Percentiles rank a stretch among this genome's conserved stretches.
phyloP scores from a whole-genome alignment of 225 moss, liverwort and hornwort species.

The Polytrichum formosum region DNA sequence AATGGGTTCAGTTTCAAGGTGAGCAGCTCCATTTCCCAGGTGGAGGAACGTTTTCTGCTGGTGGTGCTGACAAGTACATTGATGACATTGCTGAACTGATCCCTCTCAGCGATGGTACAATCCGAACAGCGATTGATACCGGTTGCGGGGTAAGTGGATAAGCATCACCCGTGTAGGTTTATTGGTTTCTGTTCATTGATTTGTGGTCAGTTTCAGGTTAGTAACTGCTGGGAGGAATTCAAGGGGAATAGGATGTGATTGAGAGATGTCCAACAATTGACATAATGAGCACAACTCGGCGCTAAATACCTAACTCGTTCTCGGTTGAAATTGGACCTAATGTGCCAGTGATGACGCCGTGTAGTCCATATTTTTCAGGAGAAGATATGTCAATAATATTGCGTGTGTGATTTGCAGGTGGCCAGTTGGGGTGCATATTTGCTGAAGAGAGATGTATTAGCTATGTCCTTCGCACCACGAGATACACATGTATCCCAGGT shows the following conservation, averaged over 20 bases:
- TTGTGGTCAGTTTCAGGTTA: too few species aligned
- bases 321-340: too few species aligned
- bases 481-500: constrained; percentile 63
- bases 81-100: constrained; percentile 52
- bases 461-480: constrained; percentile 63
- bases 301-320: too few species aligned
- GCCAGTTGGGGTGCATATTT: constrained; percentile 65
- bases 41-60: constrained; percentile 60
- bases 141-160: constrained; percentile 55
- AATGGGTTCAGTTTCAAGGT: constrained; percentile 68
- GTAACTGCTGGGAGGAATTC: too few species aligned
- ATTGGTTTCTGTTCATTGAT: too few species aligned
- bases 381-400: too few species aligned
- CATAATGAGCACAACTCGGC: too few species aligned
- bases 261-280: too few species aligned
- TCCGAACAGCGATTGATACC: constrained; percentile 62
- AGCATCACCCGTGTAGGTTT: background rate
- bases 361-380: too few species aligned
- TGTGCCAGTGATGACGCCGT: too few species aligned
- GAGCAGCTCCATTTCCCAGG: constrained; percentile 60
- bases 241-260: too few species aligned
- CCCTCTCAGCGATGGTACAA: constrained; percentile 48
- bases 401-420: constrained; percentile 30
- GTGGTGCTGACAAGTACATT: constrained; percentile 63
- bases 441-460: constrained; percentile 41